These are phyloP conservation scores for Skeletonema potamos DNA, from an alignment of 108 stramenopile genomes.

Conservation along the genomic window DNA sequence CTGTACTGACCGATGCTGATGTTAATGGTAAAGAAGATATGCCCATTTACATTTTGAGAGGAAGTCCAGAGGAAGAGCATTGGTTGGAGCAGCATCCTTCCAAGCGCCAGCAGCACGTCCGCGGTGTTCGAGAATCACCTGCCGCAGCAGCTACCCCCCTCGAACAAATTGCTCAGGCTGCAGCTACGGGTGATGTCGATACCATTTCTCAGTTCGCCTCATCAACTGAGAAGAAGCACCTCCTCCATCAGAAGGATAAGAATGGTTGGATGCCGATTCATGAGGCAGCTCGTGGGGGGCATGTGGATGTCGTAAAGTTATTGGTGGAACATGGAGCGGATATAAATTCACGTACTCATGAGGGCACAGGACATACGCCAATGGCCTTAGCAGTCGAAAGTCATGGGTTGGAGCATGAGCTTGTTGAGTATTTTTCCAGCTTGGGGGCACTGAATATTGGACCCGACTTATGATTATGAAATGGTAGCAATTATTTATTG, in stretches of 20 bases:
- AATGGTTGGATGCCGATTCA: slow-evolving; percentile 51
- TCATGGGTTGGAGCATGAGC: slow-evolving; percentile 20
- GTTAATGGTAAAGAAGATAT: slow-evolving; percentile 32
- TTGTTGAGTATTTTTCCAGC: slow-evolving; percentile 1
- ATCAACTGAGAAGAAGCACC: slow-evolving; percentile 13
- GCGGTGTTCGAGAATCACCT: slow-evolving; percentile 9
- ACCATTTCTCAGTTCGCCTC: slow-evolving; percentile 17
- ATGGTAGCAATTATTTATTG: background rate
- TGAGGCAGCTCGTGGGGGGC: slow-evolving; percentile 36
- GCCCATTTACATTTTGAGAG: slow-evolving; percentile 45
- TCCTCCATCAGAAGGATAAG: slow-evolving; percentile 33
- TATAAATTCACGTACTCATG: slow-evolving; percentile 38
- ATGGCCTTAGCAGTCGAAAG: slow-evolving; percentile 29
- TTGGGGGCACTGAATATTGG: background rate
- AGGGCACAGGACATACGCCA: slow-evolving; percentile 26
- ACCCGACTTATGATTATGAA: no score
- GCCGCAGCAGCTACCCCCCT: slow-evolving; percentile 40
- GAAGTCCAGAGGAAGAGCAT: slow-evolving; percentile 33
- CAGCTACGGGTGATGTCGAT: slow-evolving; percentile 38
- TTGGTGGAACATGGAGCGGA: slow-evolving; percentile 29
- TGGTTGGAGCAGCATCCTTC: slow-evolving; percentile 36
- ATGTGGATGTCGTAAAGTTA: slow-evolving; percentile 17
- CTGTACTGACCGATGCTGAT: slow-evolving; percentile 29
- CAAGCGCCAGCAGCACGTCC: background rate
- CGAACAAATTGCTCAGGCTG: slow-evolving; percentile 28